Evolutionary conservation across 345 rosid genomes (phyloP).

Genomic region (Isatis tinctoria): DNA sequence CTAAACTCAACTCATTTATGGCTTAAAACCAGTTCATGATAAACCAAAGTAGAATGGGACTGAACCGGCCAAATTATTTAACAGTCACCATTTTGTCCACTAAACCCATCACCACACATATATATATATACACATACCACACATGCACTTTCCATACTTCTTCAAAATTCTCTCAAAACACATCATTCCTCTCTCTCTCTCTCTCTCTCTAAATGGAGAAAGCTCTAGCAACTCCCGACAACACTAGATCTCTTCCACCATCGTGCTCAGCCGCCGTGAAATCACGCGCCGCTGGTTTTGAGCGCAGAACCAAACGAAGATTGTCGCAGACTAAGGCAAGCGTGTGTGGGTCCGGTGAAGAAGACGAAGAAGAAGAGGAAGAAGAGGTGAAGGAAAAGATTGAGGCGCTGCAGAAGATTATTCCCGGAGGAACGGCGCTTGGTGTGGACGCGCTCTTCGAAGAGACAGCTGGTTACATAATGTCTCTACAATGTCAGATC

Average conservation of each 20-base stretch:
- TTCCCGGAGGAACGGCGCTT: slow-evolving; percentile 65
- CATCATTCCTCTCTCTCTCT: slow-evolving; percentile 8
- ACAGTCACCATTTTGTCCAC: neutral
- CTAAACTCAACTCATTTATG: neutral
- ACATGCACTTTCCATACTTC: slow-evolving; percentile 18
- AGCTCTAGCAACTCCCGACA: slow-evolving; percentile 20
- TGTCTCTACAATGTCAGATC: slow-evolving; percentile 57
- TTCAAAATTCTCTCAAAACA: slow-evolving; percentile 28
- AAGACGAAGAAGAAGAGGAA: slow-evolving; percentile 28
- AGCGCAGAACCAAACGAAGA: slow-evolving; percentile 32
- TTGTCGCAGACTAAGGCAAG: slow-evolving; percentile 23
- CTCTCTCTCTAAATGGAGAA: slow-evolving; percentile 31
- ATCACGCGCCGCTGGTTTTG: slow-evolving; percentile 23
- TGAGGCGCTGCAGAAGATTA: slow-evolving; percentile 62
- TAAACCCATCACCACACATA: neutral
- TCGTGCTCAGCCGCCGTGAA: slow-evolving; percentile 15
- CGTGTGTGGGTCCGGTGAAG: neutral
- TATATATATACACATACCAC: slow-evolving; percentile 14
- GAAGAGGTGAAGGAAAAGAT: slow-evolving; percentile 49
- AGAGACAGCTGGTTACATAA: slow-evolving; percentile 68
- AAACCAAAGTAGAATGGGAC: neutral
- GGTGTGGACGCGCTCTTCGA: slow-evolving; percentile 59
- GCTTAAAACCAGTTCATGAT: neutral
- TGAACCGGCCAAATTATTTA: neutral
- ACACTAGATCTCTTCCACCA: slow-evolving; percentile 7